Evolutionary conservation across 202 grass and related monocot species (phyloP).

Genomic region (Schoenoplectus triqueter): DNA sequence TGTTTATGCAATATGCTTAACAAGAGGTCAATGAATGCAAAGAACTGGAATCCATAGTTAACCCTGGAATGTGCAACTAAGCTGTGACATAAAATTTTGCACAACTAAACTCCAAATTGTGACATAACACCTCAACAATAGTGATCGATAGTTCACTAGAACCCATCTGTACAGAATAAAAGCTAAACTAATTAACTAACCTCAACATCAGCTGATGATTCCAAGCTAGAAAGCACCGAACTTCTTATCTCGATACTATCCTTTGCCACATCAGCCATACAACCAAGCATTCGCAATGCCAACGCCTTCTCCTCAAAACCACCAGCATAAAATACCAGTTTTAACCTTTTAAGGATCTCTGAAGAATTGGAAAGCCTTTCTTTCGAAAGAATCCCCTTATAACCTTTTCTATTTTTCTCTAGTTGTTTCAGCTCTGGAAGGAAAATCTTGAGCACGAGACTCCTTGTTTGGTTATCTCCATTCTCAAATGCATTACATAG

Average conservation of each 20-base stretch:
- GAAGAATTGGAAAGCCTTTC: constrained; percentile 45
- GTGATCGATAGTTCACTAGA: not conserved
- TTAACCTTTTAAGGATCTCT: constrained; percentile 68
- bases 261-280: constrained; percentile 60
- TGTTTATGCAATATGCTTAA: not conserved
- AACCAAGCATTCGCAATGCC: constrained; percentile 71
- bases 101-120: not conserved
- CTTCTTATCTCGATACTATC: constrained; percentile 66
- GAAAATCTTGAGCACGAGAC: constrained; percentile 58
- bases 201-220: constrained; percentile 58
- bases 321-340: constrained; percentile 56
- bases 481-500: constrained; percentile 61
- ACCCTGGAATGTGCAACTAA: not conserved
- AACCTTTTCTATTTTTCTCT: constrained; percentile 33
- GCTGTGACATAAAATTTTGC: not conserved
- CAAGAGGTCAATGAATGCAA: constrained; percentile 1
- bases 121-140: not conserved
- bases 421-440: constrained; percentile 45
- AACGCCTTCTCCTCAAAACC: constrained; percentile 51
- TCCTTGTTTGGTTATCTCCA: constrained; percentile 47
- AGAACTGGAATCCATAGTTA: not conserved
- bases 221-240: constrained; percentile 66
- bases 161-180: not conserved
- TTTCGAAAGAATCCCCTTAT: constrained; percentile 49
- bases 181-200: constrained; percentile 44